phyloP scores from a whole-genome alignment of 164 flowering plant genomes.

The Vitis riparia region DNA sequence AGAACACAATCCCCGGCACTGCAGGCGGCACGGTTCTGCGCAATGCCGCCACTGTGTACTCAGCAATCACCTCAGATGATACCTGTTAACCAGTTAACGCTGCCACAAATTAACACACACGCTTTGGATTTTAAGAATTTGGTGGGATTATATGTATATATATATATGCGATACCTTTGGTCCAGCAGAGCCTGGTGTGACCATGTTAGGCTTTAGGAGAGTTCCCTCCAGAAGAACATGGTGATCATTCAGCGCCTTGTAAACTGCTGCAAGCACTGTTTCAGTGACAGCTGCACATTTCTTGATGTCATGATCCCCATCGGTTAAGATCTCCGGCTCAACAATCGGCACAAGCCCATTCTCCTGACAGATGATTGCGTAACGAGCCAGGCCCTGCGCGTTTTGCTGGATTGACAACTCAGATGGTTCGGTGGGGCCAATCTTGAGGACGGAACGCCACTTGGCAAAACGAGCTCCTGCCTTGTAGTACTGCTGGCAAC shows the following conservation, averaged over 20 bases:
- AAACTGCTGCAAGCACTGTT: conserved; percentile 72
- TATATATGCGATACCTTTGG: conserved; percentile 53
- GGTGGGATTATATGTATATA: no score
- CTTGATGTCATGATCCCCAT: conserved; percentile 64
- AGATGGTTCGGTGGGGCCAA: conserved; percentile 68
- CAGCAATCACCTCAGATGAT: conserved; percentile 67
- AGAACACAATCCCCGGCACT: conserved; percentile 79
- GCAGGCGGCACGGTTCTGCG: conserved; percentile 84
- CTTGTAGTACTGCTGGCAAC: conserved; percentile 74
- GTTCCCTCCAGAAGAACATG: conserved; percentile 88
- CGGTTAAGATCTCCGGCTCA: conserved; percentile 79
- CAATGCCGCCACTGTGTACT: conserved; percentile 68
- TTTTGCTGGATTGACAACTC: conserved; percentile 72
- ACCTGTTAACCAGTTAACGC: conserved; percentile 32
- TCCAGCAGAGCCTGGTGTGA: conserved; percentile 78
- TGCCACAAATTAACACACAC: background rate
- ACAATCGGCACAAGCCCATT: conserved; percentile 85
- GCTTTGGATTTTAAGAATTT: no score
- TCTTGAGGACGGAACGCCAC: conserved; percentile 88
- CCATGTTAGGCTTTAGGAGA: conserved; percentile 86
- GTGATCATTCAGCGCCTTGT: conserved; percentile 83
- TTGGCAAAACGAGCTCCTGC: conserved; percentile 89
- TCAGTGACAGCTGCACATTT: conserved; percentile 78
- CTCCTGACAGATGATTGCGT: conserved; percentile 85
- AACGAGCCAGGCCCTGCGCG: conserved; percentile 81